Evolutionary conservation across 441 rosid genomes (phyloP), one percentile per base, ranked within the genome.

Genomic region (Heliophila coronopifolia): DNA sequence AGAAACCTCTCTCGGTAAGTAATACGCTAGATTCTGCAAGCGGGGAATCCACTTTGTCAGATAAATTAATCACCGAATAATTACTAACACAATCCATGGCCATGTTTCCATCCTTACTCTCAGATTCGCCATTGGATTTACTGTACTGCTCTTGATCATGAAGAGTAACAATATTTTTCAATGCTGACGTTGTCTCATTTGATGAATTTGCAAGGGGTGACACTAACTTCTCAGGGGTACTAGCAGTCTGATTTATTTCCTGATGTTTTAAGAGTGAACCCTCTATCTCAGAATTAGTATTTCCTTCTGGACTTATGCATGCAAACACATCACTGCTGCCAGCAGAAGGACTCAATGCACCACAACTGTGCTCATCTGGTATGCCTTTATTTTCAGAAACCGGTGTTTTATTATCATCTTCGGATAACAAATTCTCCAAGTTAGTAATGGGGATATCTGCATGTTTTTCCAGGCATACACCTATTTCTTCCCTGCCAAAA

Each of bases 361-460:
- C 63, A 50, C 49, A 24, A 45, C 37, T 61, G 20, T 20, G 42
- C 25, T 53, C 39, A 41, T 23, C 33, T 30, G 54, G 49, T 11
- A 8, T 65, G 34, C 52, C 48, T 57, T 61, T 57, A 31, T 17
- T 34, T 63, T 63, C 78, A 63, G 49, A 61, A 65, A 54, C n/a
- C 7, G 58, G 62, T 54, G 53, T 40, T 60, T 25, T 42, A 11
- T 47, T 48, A 66, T 41, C 65, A 45, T 51, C 17, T 32, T 32
- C 17, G 13, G 34, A 62, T 40, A 75, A 62, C 51, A 59, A 61
- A 28, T 59, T 44, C 54, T 77, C 82, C 46, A 80, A 72, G 58
- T 75, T 71, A 54, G 61, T 50, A 26, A 65, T 53, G 43, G 79
- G 72, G 38, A 47, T 46, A 44, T 54, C 65, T 30, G 18, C 33